Evolutionary conservation across 495 filamentous ascomycete species (phyloP).

Genomic region (Tuber magnatum): DNA sequence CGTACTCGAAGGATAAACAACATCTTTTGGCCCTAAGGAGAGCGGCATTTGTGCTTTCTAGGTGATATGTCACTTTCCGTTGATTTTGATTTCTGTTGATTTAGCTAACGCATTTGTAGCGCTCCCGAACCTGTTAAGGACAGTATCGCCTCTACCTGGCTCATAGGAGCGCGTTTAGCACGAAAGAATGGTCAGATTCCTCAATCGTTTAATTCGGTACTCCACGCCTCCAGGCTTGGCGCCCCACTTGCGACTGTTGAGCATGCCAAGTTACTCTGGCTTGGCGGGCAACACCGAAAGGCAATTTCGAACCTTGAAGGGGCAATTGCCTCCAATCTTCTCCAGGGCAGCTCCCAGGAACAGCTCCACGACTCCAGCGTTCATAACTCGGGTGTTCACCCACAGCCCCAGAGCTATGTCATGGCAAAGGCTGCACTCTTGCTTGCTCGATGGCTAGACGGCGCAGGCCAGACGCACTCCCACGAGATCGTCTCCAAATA

Average conservation of each 20-base stretch:
- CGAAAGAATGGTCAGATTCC: slow-evolving; percentile 74
- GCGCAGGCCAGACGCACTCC: slow-evolving; percentile 80
- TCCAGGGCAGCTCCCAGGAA: slow-evolving; percentile 39
- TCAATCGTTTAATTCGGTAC: slow-evolving; percentile 84
- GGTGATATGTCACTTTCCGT: slow-evolving; percentile 45
- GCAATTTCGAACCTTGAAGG: slow-evolving; percentile 84
- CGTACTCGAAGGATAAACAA: slow-evolving; percentile 84
- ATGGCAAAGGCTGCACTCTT: slow-evolving; percentile 45
- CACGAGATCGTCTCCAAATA: slow-evolving; percentile 69
- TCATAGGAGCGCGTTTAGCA: slow-evolving; percentile 75
- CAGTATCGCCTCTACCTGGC: slow-evolving; percentile 76
- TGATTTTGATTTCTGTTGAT: not conserved
- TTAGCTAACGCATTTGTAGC: slow-evolving; percentile 21
- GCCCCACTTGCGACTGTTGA: slow-evolving; percentile 83
- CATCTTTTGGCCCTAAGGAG: slow-evolving; percentile 82
- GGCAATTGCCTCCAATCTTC: slow-evolving; percentile 69
- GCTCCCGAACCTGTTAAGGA: slow-evolving; percentile 46
- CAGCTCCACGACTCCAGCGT: slow-evolving; percentile 9
- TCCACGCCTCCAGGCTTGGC: slow-evolving; percentile 77
- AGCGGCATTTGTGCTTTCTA: slow-evolving; percentile 70
- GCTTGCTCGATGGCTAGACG: slow-evolving; percentile 93
- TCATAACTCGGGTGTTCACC: slow-evolving; percentile 7
- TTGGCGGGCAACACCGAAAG: slow-evolving; percentile 85
- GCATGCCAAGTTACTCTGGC: slow-evolving; percentile 88
- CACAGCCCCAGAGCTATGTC: slow-evolving; percentile 17